A percentile compares a stretch with the other conserved stretches of the same genome.
phyloP scores from a whole-genome alignment of 1,284 basidiomycete species.

The Cerrena zonata region DNA sequence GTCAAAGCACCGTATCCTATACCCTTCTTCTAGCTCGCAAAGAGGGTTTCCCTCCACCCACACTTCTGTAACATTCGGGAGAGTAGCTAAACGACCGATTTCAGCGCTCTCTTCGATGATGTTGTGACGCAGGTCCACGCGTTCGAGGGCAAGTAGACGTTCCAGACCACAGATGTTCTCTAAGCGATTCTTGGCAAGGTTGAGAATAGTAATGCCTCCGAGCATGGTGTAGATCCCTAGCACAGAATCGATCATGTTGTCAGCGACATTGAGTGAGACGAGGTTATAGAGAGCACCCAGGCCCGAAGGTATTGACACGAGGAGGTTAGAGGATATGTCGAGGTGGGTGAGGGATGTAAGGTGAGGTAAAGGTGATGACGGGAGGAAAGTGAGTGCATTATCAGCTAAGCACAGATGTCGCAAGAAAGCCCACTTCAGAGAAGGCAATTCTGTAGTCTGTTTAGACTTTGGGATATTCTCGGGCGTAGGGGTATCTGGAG shows the following conservation, averaged over 20 bases:
- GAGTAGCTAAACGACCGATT: constrained; percentile 74
- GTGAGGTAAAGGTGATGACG: constrained; percentile 64
- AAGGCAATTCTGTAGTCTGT: constrained; percentile 40
- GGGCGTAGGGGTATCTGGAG: neutral
- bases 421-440: constrained; percentile 73
- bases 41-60: constrained; percentile 82
- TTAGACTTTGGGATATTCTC: constrained; percentile 22
- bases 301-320: constrained; percentile 78
- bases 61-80: constrained; percentile 73
- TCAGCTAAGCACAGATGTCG: constrained; percentile 75
- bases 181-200: constrained; percentile 80
- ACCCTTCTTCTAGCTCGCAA: constrained; percentile 63
- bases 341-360: constrained; percentile 79
- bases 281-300: constrained; percentile 74
- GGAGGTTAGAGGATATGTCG: constrained; percentile 84
- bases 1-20: constrained; percentile 74
- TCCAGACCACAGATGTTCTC: constrained; percentile 93
- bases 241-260: constrained; percentile 95
- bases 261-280: constrained; percentile 80
- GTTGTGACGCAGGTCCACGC: constrained; percentile 84
- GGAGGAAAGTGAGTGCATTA: constrained; percentile 80
- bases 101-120: constrained; percentile 79
- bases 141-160: constrained; percentile 74
- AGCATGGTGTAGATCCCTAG: constrained; percentile 80
- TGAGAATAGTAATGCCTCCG: constrained; percentile 72